Evolutionary conservation across 2,329 filamentous ascomycete species (phyloP), one percentile per base, ranked within the genome.

Genomic region (Teratosphaeria epicoccoides): DNA sequence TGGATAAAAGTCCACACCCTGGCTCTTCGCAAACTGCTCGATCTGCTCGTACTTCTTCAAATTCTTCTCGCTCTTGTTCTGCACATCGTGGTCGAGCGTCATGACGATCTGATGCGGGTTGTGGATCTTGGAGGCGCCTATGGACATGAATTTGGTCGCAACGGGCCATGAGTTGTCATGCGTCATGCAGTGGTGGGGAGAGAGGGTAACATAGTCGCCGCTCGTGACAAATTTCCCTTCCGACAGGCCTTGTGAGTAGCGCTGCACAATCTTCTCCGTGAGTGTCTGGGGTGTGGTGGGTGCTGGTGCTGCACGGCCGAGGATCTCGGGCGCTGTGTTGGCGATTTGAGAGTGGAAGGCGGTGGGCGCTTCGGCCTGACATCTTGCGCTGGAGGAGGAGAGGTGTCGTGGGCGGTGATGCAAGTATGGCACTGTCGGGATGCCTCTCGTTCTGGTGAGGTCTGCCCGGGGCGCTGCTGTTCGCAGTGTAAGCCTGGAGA

Each of bases 241-340:
- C 1, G 86, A 71, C 1, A 95, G 78, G 9, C 83, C 87, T n/a
- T 89, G 76, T 0, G 88, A 79, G 68, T 95, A 84, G 14, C 77
- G 72, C 68, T 96, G 90, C 0, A 95, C 84, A 53, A 96, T 95
- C 75, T 95, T 95, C 68, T 96, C 90, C 2, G 87, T 93, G 49
- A 95, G 71, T 2, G 87, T 96, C 70, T 95, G 89, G 0, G 87
- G 79, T 2, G 70, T 69, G 17, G 63, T 61, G 23, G 68, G 66
- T 24, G 73, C 61, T 17, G 69, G 63, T 46, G 67, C 79, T 28
- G 87, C 83, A 22, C 58, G 59, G 40, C 85, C 82, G 57, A 94
- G 81, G 56, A 95, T 79, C 54, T 88, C 83, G 61, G 86, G 81
- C 14, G 88, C 73, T 2, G 77, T 68, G 56, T 78, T 78, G 53